Base-by-base conservation (phyloP, 75 land plant species). In the Cupressus sempervirens region DNA sequence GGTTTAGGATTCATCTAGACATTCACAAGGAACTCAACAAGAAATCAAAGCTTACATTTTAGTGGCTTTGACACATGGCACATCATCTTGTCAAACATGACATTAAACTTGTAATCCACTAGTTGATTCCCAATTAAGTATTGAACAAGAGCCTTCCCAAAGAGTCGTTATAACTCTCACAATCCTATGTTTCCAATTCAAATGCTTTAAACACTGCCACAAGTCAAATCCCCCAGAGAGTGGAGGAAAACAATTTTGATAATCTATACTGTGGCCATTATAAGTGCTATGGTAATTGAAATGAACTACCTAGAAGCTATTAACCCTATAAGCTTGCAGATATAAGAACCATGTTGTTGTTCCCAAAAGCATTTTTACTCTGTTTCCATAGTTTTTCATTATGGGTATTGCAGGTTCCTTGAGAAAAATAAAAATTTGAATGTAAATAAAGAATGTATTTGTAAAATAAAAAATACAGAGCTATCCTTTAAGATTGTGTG, bases 21-120 rank as follows among this genome's bases (percentile, higher is more conserved):
- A 82, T 96, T 12, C 90, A 98, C 75, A 93, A 93, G 73, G 95
- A 98, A 84, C 88, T 98, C 3, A 98, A 98, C 86, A 85, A 88
- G 14, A 93, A 98, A 68, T 85, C 80, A 41, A 93, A 86, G 72
- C 86, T 98, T 29, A 92, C 94, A 7, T 89, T 92, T 86, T 95
- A 95, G 85, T 96, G 96, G 93, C 93, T 98, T 3, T 82, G 92
- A 87, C 89, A 81, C 45, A 52, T 98, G 90, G 96, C 94, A 9
- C 86, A 91, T 50, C 88, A 84, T 80, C 91, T 98, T 1, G 88
- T 86, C 46, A 90, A 90, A 35, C 88, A 88, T 76, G 88, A 90
- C 35, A 86, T 73, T 2, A 91, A 87, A 84, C 72, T 90, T 35
- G 91, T 89, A 5, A 90, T 93, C 65, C 88, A 88, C 83, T 35